phyloP scores from a whole-genome alignment of 129 eudicot species.

The Ambrosia artemisiifolia region DNA sequence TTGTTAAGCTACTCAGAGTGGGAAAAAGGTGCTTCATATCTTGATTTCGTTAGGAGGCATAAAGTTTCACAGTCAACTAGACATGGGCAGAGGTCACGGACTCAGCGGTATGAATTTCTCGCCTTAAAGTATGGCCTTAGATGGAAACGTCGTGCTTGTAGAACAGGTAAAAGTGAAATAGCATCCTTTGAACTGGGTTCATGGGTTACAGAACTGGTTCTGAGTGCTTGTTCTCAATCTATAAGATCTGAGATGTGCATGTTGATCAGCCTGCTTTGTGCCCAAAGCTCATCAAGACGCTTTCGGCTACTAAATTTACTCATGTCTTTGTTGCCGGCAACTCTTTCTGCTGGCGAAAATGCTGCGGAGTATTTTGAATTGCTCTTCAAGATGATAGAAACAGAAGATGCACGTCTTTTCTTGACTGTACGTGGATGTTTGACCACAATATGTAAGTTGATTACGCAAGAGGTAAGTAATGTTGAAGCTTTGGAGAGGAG shows the following conservation, averaged over 20 bases:
- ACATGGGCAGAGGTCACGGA: slow-evolving; percentile 61
- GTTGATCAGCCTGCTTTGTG: slow-evolving; percentile 84
- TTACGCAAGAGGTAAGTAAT: slow-evolving; percentile 74
- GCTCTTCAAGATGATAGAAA: slow-evolving; percentile 86
- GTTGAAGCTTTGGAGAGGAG: slow-evolving; percentile 94
- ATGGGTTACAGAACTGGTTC: slow-evolving; percentile 94
- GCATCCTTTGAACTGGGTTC: slow-evolving; percentile 93
- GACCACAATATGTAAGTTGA: slow-evolving; percentile 73
- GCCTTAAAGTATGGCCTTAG: slow-evolving; percentile 85
- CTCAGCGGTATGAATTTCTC: slow-evolving; percentile 71
- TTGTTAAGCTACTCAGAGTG: slow-evolving; percentile 90
- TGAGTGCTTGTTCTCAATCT: slow-evolving; percentile 99
- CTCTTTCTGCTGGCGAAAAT: slow-evolving; percentile 95
- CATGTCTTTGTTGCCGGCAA: slow-evolving; percentile 89
- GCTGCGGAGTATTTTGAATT: slow-evolving; percentile 96
- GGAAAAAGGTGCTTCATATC: slow-evolving; percentile 98
- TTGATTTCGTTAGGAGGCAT: slow-evolving; percentile 97
- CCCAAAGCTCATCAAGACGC: slow-evolving; percentile 83
- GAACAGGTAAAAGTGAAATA: slow-evolving; percentile 51
- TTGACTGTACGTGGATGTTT: slow-evolving; percentile 95
- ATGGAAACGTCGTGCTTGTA: slow-evolving; percentile 80
- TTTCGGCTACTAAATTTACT: slow-evolving; percentile 76
- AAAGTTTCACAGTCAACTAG: slow-evolving; percentile 70
- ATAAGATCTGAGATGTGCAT: slow-evolving; percentile 99
- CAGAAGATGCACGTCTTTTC: slow-evolving; percentile 98